phyloP scores from a whole-genome alignment of 2,329 filamentous ascomycete genomes.

The Fusarium tanahbumbuense region DNA sequence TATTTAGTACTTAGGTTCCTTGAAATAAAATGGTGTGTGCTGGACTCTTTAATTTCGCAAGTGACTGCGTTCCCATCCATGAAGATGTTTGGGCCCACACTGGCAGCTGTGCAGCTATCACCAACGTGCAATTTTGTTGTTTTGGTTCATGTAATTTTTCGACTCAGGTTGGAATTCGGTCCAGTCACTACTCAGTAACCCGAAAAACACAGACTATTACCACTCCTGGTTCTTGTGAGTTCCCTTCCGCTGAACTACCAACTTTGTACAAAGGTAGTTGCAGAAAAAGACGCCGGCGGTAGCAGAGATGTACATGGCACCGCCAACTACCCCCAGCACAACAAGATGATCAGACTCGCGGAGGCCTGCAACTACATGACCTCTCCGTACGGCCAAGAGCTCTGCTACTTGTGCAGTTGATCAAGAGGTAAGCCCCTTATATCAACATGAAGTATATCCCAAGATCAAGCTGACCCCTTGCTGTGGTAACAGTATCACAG shows the following conservation, averaged over 20 bases:
- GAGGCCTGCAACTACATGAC: slow-evolving; percentile 45
- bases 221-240: rapidly evolving
- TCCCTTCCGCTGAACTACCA: not conserved
- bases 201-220: not conserved
- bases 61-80: not conserved
- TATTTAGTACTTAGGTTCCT: not conserved
- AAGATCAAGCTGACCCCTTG: not conserved
- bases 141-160: not conserved
- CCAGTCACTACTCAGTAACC: not conserved
- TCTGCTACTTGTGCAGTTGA: slow-evolving; percentile 62
- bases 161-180: not conserved
- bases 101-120: not conserved
- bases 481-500: not conserved
- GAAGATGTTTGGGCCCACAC: slow-evolving; percentile 5
- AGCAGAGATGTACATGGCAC: not conserved
- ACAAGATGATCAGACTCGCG: slow-evolving; percentile 25
- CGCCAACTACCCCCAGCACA: slow-evolving; percentile 40
- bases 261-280: not conserved
- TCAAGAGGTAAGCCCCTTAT: slow-evolving; percentile 50
- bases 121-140: not conserved
- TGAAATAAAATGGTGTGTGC: not conserved
- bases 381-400: slow-evolving; percentile 60
- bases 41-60: not conserved
- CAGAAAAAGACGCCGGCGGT: not conserved
- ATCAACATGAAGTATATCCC: rapidly evolving